Conservation (phyloP, 1,139 yeast genomes). For the Keqinozyma sinolaborantium region DNA sequence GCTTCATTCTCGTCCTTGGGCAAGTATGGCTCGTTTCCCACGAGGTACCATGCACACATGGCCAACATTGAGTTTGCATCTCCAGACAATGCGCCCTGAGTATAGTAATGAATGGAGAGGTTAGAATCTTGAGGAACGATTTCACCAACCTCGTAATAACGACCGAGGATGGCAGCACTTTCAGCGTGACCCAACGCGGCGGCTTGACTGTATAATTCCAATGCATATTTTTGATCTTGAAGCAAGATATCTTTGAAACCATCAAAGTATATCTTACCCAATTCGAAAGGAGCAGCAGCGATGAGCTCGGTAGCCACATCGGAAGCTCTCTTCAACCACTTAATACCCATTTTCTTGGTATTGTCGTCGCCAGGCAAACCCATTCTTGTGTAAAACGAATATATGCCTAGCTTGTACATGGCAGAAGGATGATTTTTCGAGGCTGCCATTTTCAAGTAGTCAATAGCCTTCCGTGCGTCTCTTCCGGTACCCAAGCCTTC, state of each 20-base stretch:
- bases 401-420: conserved; percentile 86
- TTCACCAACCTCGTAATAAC: conserved; percentile 80
- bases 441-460: conserved; percentile 84
- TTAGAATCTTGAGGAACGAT: conserved; percentile 80
- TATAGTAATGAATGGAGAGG: conserved; percentile 86
- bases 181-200: conserved; percentile 85
- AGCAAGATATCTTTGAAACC: conserved; percentile 89
- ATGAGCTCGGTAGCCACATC: conserved; percentile 81
- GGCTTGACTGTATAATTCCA: conserved; percentile 82
- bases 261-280: conserved; percentile 77
- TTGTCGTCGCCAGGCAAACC: conserved; percentile 68
- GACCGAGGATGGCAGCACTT: conserved; percentile 78
- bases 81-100: conserved; percentile 86
- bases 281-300: conserved; percentile 90
- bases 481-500: conserved; percentile 92
- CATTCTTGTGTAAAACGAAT: conserved; percentile 80
- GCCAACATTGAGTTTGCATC: conserved; percentile 90
- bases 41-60: conserved; percentile 94
- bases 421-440: conserved; percentile 92
- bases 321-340: conserved; percentile 88
- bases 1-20: conserved; percentile 82
- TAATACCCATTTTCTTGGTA: conserved; percentile 82
- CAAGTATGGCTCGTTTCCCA: conserved; percentile 82
- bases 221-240: conserved; percentile 78
- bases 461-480: conserved; percentile 83